Percentiles rank a stretch among this genome's conserved stretches.
phyloP scores from a whole-genome alignment of 148 eudicot genomes.

The Cornus florida region DNA sequence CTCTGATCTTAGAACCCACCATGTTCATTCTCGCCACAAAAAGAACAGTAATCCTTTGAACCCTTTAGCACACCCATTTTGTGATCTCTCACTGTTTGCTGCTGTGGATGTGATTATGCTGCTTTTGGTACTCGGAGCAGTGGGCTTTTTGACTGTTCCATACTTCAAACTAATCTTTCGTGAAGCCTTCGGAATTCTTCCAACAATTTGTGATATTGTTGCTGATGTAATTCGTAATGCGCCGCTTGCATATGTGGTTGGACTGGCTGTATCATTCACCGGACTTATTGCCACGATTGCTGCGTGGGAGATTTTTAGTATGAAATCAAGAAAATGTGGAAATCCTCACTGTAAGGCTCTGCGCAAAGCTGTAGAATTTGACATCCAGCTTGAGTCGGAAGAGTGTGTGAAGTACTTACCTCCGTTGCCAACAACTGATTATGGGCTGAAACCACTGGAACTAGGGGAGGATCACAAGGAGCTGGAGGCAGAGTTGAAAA shows the following conservation, averaged over 20 bases:
- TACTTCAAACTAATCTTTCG: slow-evolving; percentile 23
- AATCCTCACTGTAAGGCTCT: slow-evolving; percentile 32
- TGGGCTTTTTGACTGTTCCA: slow-evolving; percentile 33
- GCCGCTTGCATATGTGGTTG: slow-evolving; percentile 33
- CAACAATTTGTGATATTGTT: slow-evolving; percentile 12
- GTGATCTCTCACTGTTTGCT: slow-evolving; percentile 29
- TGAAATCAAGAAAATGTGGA: slow-evolving; percentile 37
- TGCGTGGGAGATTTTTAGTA: slow-evolving; percentile 31
- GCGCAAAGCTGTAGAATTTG: slow-evolving; percentile 37
- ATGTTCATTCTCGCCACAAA: slow-evolving; percentile 9
- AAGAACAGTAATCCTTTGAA: slow-evolving; percentile 17
- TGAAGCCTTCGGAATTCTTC: slow-evolving; percentile 8
- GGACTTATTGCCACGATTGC: slow-evolving; percentile 15
- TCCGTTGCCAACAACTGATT: background rate
- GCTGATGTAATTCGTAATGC: slow-evolving; percentile 25
- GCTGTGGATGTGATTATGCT: slow-evolving; percentile 32
- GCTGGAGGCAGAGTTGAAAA: slow-evolving; percentile 40
- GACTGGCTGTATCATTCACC: slow-evolving; percentile 20
- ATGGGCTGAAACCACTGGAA: slow-evolving; percentile 34
- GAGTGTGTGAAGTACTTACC: slow-evolving; percentile 37
- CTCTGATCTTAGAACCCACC: background rate
- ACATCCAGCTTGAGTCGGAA: slow-evolving; percentile 44
- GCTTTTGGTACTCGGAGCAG: slow-evolving; percentile 27
- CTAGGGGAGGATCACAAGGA: slow-evolving; percentile 41
- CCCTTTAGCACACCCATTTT: slow-evolving; percentile 26